These are phyloP conservation scores for Lolium rigidum DNA, from an alignment of 176 grass and related monocot genomes.

Conservation along the genomic window DNA sequence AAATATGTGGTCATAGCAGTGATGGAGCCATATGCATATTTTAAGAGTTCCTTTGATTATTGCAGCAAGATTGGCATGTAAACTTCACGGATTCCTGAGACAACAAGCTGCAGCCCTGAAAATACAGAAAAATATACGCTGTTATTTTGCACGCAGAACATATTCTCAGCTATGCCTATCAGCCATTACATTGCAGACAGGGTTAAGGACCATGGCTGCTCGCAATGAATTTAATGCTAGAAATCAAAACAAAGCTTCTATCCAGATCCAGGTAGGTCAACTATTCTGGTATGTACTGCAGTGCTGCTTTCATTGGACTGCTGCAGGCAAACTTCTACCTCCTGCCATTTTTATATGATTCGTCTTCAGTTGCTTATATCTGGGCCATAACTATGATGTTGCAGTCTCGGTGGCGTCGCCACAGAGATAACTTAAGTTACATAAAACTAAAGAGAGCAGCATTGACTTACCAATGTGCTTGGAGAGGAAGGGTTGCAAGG, in stretches of 20 bases:
- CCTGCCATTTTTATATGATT: not conserved
- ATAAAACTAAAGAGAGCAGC: conserved; percentile 61
- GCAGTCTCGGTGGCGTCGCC: conserved; percentile 74
- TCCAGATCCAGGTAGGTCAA: conserved; percentile 75
- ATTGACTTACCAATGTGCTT: conserved; percentile 84
- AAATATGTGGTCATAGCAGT: conserved; percentile 23
- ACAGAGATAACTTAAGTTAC: conserved; percentile 70
- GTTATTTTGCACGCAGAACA: conserved; percentile 76
- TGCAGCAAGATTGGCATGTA: conserved; percentile 83
- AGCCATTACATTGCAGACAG: conserved; percentile 75
- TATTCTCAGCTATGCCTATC: conserved; percentile 60
- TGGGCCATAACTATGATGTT: conserved; percentile 26
- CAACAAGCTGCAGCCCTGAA: conserved; percentile 81
- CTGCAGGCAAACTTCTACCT: conserved; percentile 32
- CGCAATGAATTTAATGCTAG: conserved; percentile 69
- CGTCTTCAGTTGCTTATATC: conserved; percentile 33
- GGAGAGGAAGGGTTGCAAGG: conserved; percentile 82
- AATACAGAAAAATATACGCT: conserved; percentile 78
- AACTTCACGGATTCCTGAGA: conserved; percentile 65
- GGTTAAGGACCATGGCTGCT: conserved; percentile 72
- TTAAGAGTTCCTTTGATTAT: conserved; percentile 45
- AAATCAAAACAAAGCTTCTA: conserved; percentile 79
- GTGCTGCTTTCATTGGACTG: conserved; percentile 39
- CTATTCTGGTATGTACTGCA: conserved; percentile 11
- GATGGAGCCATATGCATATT: conserved; percentile 41